phyloP scores from a whole-genome alignment of 2,329 filamentous ascomycete species.

The Phyllosticta citrichinensis region DNA sequence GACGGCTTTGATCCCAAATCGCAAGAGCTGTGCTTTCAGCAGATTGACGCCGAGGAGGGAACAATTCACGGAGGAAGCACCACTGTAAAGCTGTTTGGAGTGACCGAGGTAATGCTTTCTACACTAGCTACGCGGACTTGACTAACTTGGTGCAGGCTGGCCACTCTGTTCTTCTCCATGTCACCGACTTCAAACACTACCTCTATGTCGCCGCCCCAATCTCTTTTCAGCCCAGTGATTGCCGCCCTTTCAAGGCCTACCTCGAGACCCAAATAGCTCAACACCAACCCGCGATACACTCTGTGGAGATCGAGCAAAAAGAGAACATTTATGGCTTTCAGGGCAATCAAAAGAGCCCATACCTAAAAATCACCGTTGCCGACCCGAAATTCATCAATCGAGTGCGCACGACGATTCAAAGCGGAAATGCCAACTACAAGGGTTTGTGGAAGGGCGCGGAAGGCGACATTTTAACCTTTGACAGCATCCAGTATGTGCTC shows the following conservation, averaged over 20 bases:
- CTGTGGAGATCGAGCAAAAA: constrained; percentile 69
- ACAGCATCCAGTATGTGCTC: constrained; percentile 90
- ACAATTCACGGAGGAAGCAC: constrained; percentile 64
- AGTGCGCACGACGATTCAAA: constrained; percentile 66
- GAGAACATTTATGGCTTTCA: constrained; percentile 94
- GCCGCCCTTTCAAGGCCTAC: constrained; percentile 65
- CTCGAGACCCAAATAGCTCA: constrained; percentile 72
- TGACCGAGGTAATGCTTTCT: constrained; percentile 55
- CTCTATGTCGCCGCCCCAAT: constrained; percentile 85
- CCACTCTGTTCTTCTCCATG: constrained; percentile 88
- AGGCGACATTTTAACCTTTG: constrained; percentile 76
- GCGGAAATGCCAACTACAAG: constrained; percentile 75
- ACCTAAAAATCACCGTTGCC: constrained; percentile 84
- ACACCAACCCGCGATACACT: constrained; percentile 64
- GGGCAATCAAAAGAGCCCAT: constrained; percentile 83
- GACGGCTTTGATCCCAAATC: constrained; percentile 51
- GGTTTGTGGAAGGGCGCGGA: constrained; percentile 65
- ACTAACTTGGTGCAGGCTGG: constrained; percentile 41
- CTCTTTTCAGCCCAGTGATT: constrained; percentile 69
- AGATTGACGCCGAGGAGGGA: constrained; percentile 92
- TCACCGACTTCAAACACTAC: constrained; percentile 93
- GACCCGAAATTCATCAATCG: constrained; percentile 77
- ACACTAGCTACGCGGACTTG: constrained; percentile 25
- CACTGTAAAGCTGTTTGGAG: constrained; percentile 85
- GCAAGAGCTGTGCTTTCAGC: constrained; percentile 78